These are phyloP conservation scores for Fusarium veterinarium DNA, from an alignment of 2,329 filamentous ascomycete genomes.

Conservation along the genomic window DNA sequence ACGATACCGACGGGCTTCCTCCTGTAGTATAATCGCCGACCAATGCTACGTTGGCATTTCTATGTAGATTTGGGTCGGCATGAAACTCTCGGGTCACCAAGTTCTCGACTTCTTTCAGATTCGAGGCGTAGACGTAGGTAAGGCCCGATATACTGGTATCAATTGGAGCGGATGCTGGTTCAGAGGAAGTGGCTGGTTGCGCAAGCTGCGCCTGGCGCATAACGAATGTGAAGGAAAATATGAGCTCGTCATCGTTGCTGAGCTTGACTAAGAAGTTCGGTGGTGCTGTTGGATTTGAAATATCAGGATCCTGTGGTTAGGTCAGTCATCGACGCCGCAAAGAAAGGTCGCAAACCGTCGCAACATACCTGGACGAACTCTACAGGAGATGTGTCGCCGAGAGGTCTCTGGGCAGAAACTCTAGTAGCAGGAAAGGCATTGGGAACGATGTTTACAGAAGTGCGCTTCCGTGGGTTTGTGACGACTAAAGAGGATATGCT, in stretches of 20 bases:
- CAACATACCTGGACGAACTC: conserved; percentile 89
- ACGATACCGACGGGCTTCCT: conserved; percentile 85
- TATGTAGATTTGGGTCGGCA: conserved; percentile 96
- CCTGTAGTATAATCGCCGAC: conserved; percentile 91
- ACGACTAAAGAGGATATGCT: conserved; percentile 86
- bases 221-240: conserved; percentile 92
- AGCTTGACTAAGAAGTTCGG: conserved; percentile 89
- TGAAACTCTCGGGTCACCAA: conserved; percentile 95
- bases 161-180: conserved; percentile 58
- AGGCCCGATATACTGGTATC: conserved; percentile 89
- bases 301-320: conserved; percentile 78
- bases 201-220: conserved; percentile 66
- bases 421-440: conserved; percentile 89
- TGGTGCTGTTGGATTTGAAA: conserved; percentile 56
- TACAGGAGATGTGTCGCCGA: conserved; percentile 78
- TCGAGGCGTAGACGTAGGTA: conserved; percentile 92
- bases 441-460: conserved; percentile 80
- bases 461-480: conserved; percentile 81
- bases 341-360: conserved; percentile 36
- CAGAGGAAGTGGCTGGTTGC: conserved; percentile 57
- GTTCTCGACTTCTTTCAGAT: conserved; percentile 87
- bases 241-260: conserved; percentile 89
- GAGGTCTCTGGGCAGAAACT: conserved; percentile 77
- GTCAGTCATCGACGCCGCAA: conserved; percentile 31
- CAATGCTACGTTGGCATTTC: conserved; percentile 93